phyloP scores from a whole-genome alignment of 176 grass and related monocot genomes.

The Triticum urartu region DNA sequence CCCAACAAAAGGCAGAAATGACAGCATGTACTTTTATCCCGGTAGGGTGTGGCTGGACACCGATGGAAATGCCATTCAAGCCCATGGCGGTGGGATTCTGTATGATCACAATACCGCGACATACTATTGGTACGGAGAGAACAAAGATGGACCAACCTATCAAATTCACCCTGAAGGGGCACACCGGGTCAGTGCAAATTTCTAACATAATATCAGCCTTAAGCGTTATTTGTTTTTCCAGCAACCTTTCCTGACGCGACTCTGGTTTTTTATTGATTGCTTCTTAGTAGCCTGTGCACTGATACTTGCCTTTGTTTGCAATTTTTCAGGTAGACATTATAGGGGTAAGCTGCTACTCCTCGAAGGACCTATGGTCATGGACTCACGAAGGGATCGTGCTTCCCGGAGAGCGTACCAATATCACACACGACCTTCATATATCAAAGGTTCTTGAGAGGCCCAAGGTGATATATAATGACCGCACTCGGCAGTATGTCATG shows the following conservation, averaged over 20 bases:
- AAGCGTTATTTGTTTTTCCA: neutral
- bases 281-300: neutral
- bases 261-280: neutral
- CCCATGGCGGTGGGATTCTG: constrained; percentile 86
- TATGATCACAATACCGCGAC: constrained; percentile 58
- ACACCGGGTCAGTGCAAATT: constrained; percentile 47
- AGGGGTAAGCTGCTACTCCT: constrained; percentile 92
- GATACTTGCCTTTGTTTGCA: neutral
- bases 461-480: constrained; percentile 86
- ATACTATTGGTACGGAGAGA: constrained; percentile 98
- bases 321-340: constrained; percentile 82
- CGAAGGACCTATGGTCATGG: constrained; percentile 77
- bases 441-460: constrained; percentile 91
- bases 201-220: neutral
- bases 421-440: constrained; percentile 70
- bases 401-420: constrained; percentile 54
- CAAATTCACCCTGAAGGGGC: constrained; percentile 55
- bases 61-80: constrained; percentile 82
- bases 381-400: constrained; percentile 87
- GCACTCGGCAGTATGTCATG: constrained; percentile 74
- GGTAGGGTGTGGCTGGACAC: constrained; percentile 84
- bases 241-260: neutral
- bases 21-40: constrained; percentile 68
- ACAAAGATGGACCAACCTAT: constrained; percentile 78
- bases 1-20: constrained; percentile 39